These are phyloP conservation scores for Monosporascus sp. DNA, from an alignment of 2,329 filamentous ascomycete genomes.

Conservation along the genomic window DNA sequence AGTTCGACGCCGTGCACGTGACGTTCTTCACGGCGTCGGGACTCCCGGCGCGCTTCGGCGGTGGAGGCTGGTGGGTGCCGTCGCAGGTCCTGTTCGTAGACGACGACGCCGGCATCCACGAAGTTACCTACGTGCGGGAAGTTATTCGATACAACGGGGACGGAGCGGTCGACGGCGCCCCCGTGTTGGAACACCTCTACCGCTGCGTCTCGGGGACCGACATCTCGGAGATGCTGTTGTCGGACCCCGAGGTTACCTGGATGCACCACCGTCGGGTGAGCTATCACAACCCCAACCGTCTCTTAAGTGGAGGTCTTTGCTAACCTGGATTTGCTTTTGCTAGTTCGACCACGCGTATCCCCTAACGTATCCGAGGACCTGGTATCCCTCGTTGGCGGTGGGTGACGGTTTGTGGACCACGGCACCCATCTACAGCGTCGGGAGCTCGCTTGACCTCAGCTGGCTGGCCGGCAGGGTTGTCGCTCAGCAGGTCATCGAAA, in stretches of 20 bases:
- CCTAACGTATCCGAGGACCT: constrained; percentile 5
- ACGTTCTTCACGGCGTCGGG: constrained; percentile 10
- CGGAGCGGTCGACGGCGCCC: background rate
- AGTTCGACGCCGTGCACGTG: constrained; percentile 8
- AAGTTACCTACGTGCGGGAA: constrained; percentile 10
- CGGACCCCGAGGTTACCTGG: constrained; percentile 12
- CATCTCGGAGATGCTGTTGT: constrained; percentile 3
- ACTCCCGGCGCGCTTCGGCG: constrained; percentile 3
- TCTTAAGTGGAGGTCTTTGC: background rate
- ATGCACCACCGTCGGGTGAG: constrained; percentile 10
- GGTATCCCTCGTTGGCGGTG: constrained; percentile 14
- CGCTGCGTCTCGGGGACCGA: constrained; percentile 10
- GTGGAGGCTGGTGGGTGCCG: background rate
- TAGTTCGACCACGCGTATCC: constrained; percentile 20
- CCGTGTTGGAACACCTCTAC: constrained; percentile 12
- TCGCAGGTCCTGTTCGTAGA: constrained; percentile 9
- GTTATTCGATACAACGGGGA: constrained; percentile 2
- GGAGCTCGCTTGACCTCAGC: constrained; percentile 18
- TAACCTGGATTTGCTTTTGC: background rate
- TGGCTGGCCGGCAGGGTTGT: constrained; percentile 20
- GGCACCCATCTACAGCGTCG: constrained; percentile 14
- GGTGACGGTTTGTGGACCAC: constrained; percentile 22
- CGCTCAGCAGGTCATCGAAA: constrained; percentile 14
- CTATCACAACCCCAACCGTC: background rate
- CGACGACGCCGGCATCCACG: constrained; percentile 2